Evolutionary conservation across 345 rosid genomes (phyloP).

Genomic region (Melastoma malabathricum): DNA sequence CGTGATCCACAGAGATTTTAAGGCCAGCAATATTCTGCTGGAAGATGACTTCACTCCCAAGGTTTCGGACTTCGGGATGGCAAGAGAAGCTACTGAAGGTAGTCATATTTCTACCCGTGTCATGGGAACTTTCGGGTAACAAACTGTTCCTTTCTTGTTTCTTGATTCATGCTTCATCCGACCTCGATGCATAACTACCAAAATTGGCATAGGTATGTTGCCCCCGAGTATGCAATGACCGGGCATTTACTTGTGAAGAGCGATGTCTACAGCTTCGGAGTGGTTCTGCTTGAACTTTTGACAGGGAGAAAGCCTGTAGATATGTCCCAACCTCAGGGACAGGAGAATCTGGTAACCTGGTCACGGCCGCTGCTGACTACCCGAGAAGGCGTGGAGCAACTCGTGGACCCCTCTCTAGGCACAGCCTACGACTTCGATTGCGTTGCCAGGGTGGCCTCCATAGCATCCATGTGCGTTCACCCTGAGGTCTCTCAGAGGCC

Average conservation of each 20-base stretch:
- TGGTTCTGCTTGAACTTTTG: slow-evolving; percentile 88
- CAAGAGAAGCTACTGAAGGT: slow-evolving; percentile 86
- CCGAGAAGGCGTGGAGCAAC: slow-evolving; percentile 64
- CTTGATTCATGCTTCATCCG: too few species aligned
- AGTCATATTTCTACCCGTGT: slow-evolving; percentile 89
- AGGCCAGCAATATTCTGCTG: slow-evolving; percentile 85
- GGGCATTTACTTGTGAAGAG: slow-evolving; percentile 97
- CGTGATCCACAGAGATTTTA: slow-evolving; percentile 95
- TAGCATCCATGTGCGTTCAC: slow-evolving; percentile 96
- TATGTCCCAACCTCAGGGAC: slow-evolving; percentile 81
- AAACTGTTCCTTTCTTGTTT: too few species aligned
- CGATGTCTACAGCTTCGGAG: slow-evolving; percentile 99
- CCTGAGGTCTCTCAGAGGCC: slow-evolving; percentile 94
- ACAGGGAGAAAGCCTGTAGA: slow-evolving; percentile 83
- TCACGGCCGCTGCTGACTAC: slow-evolving; percentile 73
- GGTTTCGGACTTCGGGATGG: slow-evolving; percentile 94
- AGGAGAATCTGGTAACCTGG: slow-evolving; percentile 89
- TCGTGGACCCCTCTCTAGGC: slow-evolving; percentile 57
- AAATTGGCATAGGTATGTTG: slow-evolving; percentile 91
- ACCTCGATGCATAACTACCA: too few species aligned
- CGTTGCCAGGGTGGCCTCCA: slow-evolving; percentile 40
- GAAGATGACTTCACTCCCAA: slow-evolving; percentile 89
- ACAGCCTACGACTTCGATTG: slow-evolving; percentile 55
- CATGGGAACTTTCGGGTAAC: slow-evolving; percentile 98
- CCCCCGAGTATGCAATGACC: slow-evolving; percentile 98